Conservation (phyloP, 805 yeast genomes). For the Hanseniaspora guilliermondii region DNA sequence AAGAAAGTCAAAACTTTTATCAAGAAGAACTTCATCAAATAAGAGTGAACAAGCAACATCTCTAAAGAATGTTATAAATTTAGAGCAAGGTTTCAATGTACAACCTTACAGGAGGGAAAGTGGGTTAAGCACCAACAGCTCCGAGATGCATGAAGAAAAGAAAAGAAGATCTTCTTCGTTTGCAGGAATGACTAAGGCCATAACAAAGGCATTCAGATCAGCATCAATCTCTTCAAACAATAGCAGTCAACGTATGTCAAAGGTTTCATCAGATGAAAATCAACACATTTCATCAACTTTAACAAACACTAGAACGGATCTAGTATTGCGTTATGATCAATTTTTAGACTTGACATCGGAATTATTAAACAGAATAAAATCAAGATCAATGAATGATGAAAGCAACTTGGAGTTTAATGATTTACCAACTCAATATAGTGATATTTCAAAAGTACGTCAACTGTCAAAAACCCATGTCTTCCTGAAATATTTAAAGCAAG, state of each 20-base stretch:
- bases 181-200: constrained; percentile 12
- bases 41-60: constrained; percentile 19
- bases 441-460: constrained; percentile 1
- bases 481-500: constrained; percentile 6
- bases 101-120: constrained; percentile 60
- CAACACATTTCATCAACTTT: background rate
- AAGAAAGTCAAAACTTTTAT: constrained; percentile 36
- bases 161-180: constrained; percentile 5
- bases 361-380: background rate
- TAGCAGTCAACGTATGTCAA: background rate
- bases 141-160: constrained; percentile 64
- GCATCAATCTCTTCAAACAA: constrained; percentile 7
- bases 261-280: background rate
- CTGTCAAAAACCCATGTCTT: constrained; percentile 4
- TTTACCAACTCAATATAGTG: background rate
- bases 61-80: background rate
- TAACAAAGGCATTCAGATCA: constrained; percentile 12
- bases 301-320: background rate
- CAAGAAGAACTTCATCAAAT: constrained; percentile 49
- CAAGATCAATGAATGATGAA: background rate
- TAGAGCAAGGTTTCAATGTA: background rate
- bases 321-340: background rate
- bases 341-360: background rate
- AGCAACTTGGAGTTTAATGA: background rate
- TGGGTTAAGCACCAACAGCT: constrained; percentile 73